Percentiles rank a stretch among this genome's conserved stretches.
Evolutionary conservation across 257 asterid genomes (phyloP).

Genomic region (Petrea volubilis): DNA sequence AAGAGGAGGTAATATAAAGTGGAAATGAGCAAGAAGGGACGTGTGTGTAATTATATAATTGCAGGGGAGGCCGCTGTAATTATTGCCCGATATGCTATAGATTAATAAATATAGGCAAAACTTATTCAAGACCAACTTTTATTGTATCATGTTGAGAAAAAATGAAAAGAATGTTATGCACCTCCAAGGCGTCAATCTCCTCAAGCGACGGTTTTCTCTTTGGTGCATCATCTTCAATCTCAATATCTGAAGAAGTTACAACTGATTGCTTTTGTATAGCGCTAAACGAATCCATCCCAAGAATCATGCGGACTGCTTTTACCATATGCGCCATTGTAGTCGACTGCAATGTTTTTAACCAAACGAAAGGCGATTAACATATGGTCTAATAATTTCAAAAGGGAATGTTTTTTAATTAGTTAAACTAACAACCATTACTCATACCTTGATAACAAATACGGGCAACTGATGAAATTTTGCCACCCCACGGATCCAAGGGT

Average conservation of each 20-base stretch:
- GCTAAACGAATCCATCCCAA: constrained; percentile 69
- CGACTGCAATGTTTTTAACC: constrained; percentile 53
- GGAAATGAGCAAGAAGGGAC: too few species aligned
- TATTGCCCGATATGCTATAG: too few species aligned
- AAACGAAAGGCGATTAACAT: constrained; percentile 7
- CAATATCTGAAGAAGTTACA: constrained; percentile 50
- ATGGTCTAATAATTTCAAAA: constrained; percentile 3
- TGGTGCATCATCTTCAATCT: constrained; percentile 89
- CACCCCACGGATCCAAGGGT: constrained; percentile 93
- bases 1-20: too few species aligned
- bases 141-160: too few species aligned
- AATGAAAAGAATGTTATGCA: constrained; percentile 19
- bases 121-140: too few species aligned
- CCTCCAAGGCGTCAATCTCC: constrained; percentile 99
- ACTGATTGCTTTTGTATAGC: constrained; percentile 41
- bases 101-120: too few species aligned
- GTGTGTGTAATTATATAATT: too few species aligned
- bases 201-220: constrained; percentile 80
- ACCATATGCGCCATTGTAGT: constrained; percentile 96
- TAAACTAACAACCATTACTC: neutral
- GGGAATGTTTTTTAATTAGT: neutral
- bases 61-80: too few species aligned
- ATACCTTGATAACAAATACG: constrained; percentile 87
- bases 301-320: constrained; percentile 88
- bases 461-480: constrained; percentile 89